phyloP scores from a whole-genome alignment of 2,329 filamentous ascomycete species.

The Talaromyces sp. region DNA sequence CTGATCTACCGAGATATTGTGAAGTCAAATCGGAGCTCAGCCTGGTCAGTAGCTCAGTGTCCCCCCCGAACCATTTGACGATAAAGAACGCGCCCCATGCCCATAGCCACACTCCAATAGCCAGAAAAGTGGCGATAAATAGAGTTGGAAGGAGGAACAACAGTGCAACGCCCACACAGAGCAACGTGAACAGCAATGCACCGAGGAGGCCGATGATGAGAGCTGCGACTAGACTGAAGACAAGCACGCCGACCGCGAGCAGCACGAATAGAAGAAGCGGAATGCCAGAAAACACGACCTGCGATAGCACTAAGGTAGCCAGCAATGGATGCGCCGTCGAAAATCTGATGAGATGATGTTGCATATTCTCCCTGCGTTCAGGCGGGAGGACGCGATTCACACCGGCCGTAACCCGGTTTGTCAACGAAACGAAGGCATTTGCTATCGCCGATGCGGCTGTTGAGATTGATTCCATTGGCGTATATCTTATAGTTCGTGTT shows the following conservation, averaged over 20 bases:
- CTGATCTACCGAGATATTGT: constrained; percentile 42
- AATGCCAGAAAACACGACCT: constrained; percentile 59
- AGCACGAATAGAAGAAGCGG: constrained; percentile 63
- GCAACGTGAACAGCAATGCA: constrained; percentile 54
- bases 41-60: constrained; percentile 6
- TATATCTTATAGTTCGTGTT: not conserved
- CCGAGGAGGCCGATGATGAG: constrained; percentile 56
- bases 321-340: constrained; percentile 61
- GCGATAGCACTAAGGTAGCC: constrained; percentile 61
- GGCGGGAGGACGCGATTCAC: constrained; percentile 55
- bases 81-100: constrained; percentile 8
- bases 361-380: constrained; percentile 52
- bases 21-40: constrained; percentile 35
- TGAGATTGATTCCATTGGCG: constrained; percentile 1
- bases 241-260: constrained; percentile 58
- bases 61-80: constrained; percentile 4
- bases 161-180: constrained; percentile 12
- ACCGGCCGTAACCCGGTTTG: not conserved
- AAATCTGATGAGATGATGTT: constrained; percentile 50
- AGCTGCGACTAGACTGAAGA: constrained; percentile 58
- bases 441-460: not conserved
- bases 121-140: constrained; percentile 4
- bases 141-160: constrained; percentile 12
- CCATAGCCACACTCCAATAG: constrained; percentile 10
- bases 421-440: constrained; percentile 3